Percentiles rank a stretch among this genome's conserved stretches.
Evolutionary conservation across 768 basidiomycete genomes (phyloP).

Genomic region (Mycena albidolilacea): DNA sequence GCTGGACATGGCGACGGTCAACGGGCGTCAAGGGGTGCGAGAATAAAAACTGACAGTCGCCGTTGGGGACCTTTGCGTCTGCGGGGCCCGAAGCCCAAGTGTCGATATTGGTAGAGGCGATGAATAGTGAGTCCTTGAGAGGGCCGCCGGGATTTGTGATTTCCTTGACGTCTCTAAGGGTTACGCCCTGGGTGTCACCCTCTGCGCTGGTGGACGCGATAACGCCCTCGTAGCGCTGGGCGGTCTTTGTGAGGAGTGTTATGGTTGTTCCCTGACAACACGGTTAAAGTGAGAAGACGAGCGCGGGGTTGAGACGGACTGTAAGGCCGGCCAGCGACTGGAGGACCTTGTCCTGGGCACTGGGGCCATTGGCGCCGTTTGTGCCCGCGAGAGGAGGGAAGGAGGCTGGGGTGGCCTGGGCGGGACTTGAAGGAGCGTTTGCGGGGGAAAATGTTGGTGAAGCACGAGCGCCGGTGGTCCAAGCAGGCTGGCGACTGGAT

Average conservation of each 20-base stretch:
- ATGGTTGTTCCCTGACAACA: slow-evolving; percentile 76
- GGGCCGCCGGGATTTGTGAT: slow-evolving; percentile 75
- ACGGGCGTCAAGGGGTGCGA: slow-evolving; percentile 19
- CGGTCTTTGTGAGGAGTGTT: slow-evolving; percentile 80
- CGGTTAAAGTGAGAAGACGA: slow-evolving; percentile 22
- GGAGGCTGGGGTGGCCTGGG: slow-evolving; percentile 53
- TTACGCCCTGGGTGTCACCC: slow-evolving; percentile 79
- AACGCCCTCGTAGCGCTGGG: slow-evolving; percentile 82
- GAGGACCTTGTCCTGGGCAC: slow-evolving; percentile 71
- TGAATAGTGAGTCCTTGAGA: slow-evolving; percentile 78
- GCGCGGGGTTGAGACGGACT: slow-evolving; percentile 51
- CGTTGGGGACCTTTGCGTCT: slow-evolving; percentile 76
- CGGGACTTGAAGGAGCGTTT: slow-evolving; percentile 53
- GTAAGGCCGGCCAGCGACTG: slow-evolving; percentile 79
- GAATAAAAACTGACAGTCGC: slow-evolving; percentile 71
- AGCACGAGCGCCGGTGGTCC: slow-evolving; percentile 75
- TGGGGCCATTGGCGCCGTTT: slow-evolving; percentile 64
- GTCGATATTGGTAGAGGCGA: slow-evolving; percentile 82
- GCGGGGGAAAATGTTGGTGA: slow-evolving; percentile 77
- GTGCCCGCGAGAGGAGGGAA: slow-evolving; percentile 64
- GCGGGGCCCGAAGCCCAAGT: slow-evolving; percentile 82
- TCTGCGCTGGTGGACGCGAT: slow-evolving; percentile 73
- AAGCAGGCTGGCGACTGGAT: slow-evolving; percentile 65
- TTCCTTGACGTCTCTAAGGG: slow-evolving; percentile 85
- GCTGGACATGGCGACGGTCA: slow-evolving; percentile 56